Conservation (phyloP, 2,329 filamentous ascomycete species). For the Thielaviopsis euricoi region DNA sequence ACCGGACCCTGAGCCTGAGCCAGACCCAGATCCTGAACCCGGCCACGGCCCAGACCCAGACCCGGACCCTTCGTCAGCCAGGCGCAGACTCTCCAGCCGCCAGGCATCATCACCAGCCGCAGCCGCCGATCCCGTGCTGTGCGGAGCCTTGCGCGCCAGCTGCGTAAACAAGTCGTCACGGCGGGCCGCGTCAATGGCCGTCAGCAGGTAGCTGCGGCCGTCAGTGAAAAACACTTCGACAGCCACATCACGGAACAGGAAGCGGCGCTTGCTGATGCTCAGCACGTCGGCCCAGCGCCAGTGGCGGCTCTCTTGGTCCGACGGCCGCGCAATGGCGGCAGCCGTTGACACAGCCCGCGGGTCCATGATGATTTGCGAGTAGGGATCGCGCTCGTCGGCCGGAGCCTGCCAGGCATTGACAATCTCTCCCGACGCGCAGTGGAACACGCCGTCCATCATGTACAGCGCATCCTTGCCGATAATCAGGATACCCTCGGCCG, state of each 20-base stretch:
- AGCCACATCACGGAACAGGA: constrained; percentile 86
- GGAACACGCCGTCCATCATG: constrained; percentile 92
- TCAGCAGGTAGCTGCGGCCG: constrained; percentile 84
- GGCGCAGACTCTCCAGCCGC: constrained; percentile 72
- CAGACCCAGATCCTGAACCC: constrained; percentile 1
- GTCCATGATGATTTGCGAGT: constrained; percentile 82
- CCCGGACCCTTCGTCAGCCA: constrained; percentile 16
- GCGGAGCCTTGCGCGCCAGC: constrained; percentile 63
- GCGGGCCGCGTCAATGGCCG: constrained; percentile 54
- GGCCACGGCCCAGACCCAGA: background rate
- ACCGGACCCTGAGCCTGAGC: background rate
- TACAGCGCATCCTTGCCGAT: constrained; percentile 85
- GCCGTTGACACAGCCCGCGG: constrained; percentile 1
- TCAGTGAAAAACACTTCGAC: constrained; percentile 98
- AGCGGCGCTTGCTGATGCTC: constrained; percentile 87
- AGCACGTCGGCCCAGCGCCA: constrained; percentile 94
- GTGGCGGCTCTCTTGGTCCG: constrained; percentile 67
- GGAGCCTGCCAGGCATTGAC: constrained; percentile 93
- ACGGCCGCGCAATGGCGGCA: constrained; percentile 16
- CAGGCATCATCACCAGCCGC: constrained; percentile 76
- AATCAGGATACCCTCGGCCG: constrained; percentile 83
- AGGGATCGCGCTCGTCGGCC: constrained; percentile 80
- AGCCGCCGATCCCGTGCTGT: constrained; percentile 51
- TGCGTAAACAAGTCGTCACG: constrained; percentile 70
- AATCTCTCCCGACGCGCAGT: constrained; percentile 86